Evolutionary conservation across 140 eudicot species (phyloP).

Genomic region (Oenanthe javanica): DNA sequence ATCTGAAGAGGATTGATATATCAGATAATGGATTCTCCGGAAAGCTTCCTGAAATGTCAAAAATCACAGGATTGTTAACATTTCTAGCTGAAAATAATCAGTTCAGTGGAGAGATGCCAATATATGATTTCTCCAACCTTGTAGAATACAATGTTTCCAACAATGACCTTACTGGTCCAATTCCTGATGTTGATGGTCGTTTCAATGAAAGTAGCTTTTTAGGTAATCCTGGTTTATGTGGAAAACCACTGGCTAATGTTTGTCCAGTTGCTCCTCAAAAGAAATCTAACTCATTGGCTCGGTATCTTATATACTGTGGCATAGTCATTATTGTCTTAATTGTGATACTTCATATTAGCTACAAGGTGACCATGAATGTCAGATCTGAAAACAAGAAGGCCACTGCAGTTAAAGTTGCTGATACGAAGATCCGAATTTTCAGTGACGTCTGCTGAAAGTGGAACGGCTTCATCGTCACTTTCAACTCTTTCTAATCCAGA

Average conservation of each 20-base stretch:
- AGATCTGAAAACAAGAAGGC: slow-evolving; percentile 1
- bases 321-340: background rate
- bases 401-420: background rate
- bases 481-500: background rate
- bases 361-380: background rate
- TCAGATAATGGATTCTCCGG: slow-evolving; percentile 51
- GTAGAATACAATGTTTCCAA: slow-evolving; percentile 51
- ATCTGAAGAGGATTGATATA: slow-evolving; percentile 44
- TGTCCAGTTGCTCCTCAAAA: slow-evolving; percentile 25
- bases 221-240: slow-evolving; percentile 55
- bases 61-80: slow-evolving; percentile 40
- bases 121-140: slow-evolving; percentile 36
- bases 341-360: background rate
- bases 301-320: slow-evolving; percentile 6
- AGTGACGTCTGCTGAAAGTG: background rate
- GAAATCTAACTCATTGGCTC: slow-evolving; percentile 11
- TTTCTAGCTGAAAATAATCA: slow-evolving; percentile 50
- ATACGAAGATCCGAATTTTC: background rate
- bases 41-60: slow-evolving; percentile 47
- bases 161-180: slow-evolving; percentile 46
- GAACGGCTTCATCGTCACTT: background rate
- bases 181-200: slow-evolving; percentile 36
- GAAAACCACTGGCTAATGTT: slow-evolving; percentile 32
- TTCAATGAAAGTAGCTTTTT: slow-evolving; percentile 37
- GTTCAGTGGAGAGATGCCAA: slow-evolving; percentile 44